Conservation (phyloP, 805 yeast species). For the Metschnikowia sp. region DNA sequence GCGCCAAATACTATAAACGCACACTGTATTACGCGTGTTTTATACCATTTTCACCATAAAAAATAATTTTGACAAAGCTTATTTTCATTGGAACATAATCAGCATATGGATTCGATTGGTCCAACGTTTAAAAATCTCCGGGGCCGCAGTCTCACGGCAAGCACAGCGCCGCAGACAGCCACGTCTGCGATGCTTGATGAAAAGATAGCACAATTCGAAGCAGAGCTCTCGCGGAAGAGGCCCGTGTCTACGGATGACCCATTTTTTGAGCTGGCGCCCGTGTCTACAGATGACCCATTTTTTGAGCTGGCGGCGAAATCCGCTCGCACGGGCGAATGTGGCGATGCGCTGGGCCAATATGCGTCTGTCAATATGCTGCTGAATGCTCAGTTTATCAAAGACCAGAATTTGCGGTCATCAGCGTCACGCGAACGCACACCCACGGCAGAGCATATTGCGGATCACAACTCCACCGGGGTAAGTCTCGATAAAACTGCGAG, state of each 20-base stretch:
- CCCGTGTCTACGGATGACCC: slow-evolving; percentile 26
- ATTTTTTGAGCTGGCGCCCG: slow-evolving; percentile 22
- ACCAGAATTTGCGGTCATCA: slow-evolving; percentile 14
- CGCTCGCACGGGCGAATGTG: slow-evolving; percentile 2
- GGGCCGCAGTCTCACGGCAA: slow-evolving; percentile 22
- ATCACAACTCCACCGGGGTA: not conserved
- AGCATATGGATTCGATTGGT: slow-evolving; percentile 15
- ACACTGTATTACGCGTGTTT: too few species aligned
- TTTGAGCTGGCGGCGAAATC: slow-evolving; percentile 20
- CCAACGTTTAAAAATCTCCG: slow-evolving; percentile 23
- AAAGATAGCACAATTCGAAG: slow-evolving; percentile 5
- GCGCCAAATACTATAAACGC: too few species aligned
- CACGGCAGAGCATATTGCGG: not conserved
- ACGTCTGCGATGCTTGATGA: slow-evolving; percentile 4
- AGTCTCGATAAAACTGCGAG: slow-evolving; percentile 6
- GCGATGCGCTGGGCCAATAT: not conserved
- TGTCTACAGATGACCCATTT: slow-evolving; percentile 28
- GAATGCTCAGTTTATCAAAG: slow-evolving; percentile 13
- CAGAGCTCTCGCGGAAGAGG: slow-evolving; percentile 13
- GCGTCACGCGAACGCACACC: slow-evolving; percentile 7
- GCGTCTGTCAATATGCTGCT: not conserved
- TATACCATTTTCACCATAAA: too few species aligned
- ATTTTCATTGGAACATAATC: too few species aligned
- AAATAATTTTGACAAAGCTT: too few species aligned
- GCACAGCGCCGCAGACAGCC: slow-evolving; percentile 1